phyloP scores from a whole-genome alignment of 1,139 yeast genomes.

The Taiozyma sp. region DNA sequence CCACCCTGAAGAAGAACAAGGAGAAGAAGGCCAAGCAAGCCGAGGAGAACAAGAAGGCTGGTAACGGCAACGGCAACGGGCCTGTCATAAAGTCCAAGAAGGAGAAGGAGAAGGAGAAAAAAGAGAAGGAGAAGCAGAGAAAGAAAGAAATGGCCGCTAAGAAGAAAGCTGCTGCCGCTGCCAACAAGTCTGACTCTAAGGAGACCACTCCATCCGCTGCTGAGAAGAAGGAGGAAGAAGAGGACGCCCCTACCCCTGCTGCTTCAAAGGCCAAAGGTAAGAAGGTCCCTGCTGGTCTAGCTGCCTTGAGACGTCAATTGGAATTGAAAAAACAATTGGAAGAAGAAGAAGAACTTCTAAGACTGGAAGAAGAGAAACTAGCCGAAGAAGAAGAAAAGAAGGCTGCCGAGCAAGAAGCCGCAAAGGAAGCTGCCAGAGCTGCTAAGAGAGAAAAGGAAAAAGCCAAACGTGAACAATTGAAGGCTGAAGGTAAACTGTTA shows the following conservation, averaged over 20 bases:
- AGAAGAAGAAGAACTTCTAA: conserved; percentile 50
- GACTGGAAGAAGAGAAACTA: conserved; percentile 55
- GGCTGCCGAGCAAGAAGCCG: conserved; percentile 47
- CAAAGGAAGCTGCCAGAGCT: conserved; percentile 64
- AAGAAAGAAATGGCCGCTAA: conserved; percentile 89
- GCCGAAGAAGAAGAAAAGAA: conserved; percentile 52
- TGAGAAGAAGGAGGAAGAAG: conserved; percentile 29
- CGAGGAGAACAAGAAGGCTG: conserved; percentile 26
- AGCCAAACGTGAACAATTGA: conserved; percentile 69
- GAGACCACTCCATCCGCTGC: conserved; percentile 38
- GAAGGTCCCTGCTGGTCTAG: conserved; percentile 73
- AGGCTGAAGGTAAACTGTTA: conserved; percentile 87
- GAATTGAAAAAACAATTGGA: conserved; percentile 82
- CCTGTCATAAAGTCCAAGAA: conserved; percentile 86
- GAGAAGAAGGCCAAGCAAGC: conserved; percentile 64
- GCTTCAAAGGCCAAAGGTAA: conserved; percentile 46
- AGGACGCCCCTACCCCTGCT: conserved; percentile 29
- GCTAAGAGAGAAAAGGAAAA: conserved; percentile 80
- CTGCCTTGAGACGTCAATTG: conserved; percentile 77
- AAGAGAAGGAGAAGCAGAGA: conserved; percentile 90
- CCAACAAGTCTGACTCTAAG: conserved; percentile 33
- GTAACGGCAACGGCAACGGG: conserved; percentile 39
- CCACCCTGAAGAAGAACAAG: conserved; percentile 75
- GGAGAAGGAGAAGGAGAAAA: conserved; percentile 96
- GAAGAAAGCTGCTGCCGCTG: conserved; percentile 74